These are phyloP conservation scores for Limnanthes douglasii DNA, from an alignment of 345 rosid genomes.

Conservation along the genomic window DNA sequence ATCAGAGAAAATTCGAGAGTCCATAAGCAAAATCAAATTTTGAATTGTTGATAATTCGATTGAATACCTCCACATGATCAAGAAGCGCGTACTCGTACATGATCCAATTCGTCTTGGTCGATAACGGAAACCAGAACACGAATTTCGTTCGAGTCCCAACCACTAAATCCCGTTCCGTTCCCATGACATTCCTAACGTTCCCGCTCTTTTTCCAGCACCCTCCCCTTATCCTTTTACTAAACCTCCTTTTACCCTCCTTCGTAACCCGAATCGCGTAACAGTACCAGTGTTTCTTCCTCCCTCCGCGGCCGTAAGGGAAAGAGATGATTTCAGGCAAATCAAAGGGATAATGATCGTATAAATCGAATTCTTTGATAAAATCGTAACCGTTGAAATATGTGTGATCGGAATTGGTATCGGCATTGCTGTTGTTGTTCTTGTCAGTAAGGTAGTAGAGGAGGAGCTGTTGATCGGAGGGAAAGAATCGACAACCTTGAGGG, in stretches of 20 bases:
- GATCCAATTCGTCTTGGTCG: slow-evolving; percentile 24
- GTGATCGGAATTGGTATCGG: not conserved
- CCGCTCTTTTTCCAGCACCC: slow-evolving; percentile 34
- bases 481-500: slow-evolving; percentile 31
- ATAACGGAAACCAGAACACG: slow-evolving; percentile 20
- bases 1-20: no score
- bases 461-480: slow-evolving; percentile 32
- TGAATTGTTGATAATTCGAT: no score
- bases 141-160: slow-evolving; percentile 25
- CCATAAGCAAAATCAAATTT: no score
- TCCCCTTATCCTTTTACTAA: slow-evolving; percentile 16
- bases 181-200: slow-evolving; percentile 17
- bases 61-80: slow-evolving; percentile 21
- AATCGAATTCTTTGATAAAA: slow-evolving; percentile 27
- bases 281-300: slow-evolving; percentile 32
- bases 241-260: slow-evolving; percentile 6
- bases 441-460: slow-evolving; percentile 20
- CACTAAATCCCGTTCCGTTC: slow-evolving; percentile 8
- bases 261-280: slow-evolving; percentile 17
- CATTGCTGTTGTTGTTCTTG: slow-evolving; percentile 14
- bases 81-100: slow-evolving; percentile 32
- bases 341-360: slow-evolving; percentile 21
- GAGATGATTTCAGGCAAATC: slow-evolving; percentile 23
- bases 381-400: slow-evolving; percentile 8
- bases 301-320: slow-evolving; percentile 16